These are phyloP conservation scores for Coprinopsis sp. DNA, from an alignment of 768 basidiomycete species.

Conservation along the genomic window DNA sequence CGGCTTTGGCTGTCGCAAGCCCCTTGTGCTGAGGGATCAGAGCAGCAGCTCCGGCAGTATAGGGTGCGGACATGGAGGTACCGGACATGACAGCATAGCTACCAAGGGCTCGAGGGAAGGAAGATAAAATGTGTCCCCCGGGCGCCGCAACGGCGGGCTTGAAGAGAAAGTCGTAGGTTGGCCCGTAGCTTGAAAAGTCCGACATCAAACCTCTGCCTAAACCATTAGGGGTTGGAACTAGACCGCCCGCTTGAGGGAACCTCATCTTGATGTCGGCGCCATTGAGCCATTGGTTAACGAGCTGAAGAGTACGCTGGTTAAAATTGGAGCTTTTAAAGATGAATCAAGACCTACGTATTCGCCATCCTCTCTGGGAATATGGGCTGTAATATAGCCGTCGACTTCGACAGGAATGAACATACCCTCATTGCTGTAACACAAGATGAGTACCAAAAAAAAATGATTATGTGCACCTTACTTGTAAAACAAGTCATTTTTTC, in stretches of 20 bases:
- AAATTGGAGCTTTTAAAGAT: neutral
- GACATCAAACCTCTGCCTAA: conserved; percentile 53
- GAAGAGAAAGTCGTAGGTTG: conserved; percentile 55
- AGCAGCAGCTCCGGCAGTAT: conserved; percentile 41
- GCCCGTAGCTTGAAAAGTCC: conserved; percentile 52
- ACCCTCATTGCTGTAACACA: conserved; percentile 39
- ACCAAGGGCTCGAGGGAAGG: conserved; percentile 37
- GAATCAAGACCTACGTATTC: conserved; percentile 38
- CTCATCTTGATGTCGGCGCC: conserved; percentile 38
- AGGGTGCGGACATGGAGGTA: conserved; percentile 43
- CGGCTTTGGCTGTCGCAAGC: conserved; percentile 18
- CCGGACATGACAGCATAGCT: conserved; percentile 37
- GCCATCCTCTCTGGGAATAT: conserved; percentile 56
- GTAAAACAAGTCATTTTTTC: conserved; percentile 45
- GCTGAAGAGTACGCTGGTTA: no score
- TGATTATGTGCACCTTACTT: conserved; percentile 29
- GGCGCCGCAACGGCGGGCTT: conserved; percentile 52
- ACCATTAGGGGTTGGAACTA: conserved; percentile 42
- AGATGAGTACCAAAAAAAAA: neutral
- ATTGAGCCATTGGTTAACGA: conserved; percentile 46
- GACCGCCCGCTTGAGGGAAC: conserved; percentile 43
- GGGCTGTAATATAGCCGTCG: conserved; percentile 43
- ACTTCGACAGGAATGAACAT: conserved; percentile 40
- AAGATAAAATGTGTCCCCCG: conserved; percentile 48
- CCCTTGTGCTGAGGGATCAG: conserved; percentile 39